Conservation (phyloP, 2,329 filamentous ascomycete genomes). For the Spiromastix sp. region DNA sequence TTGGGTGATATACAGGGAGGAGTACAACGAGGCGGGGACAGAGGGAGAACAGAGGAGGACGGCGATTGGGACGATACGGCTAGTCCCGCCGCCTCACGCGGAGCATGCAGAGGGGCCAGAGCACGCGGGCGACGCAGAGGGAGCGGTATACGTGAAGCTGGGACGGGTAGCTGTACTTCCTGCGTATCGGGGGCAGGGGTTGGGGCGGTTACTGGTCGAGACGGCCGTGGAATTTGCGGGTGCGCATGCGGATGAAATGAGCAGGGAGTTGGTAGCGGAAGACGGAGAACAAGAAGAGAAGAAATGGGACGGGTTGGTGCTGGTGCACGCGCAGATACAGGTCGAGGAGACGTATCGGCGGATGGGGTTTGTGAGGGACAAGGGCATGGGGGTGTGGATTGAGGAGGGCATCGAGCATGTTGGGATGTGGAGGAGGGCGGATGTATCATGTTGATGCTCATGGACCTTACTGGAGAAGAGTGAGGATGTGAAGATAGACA, state of each 20-base stretch:
- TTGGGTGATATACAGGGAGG: constrained; percentile 83
- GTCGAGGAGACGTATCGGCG: constrained; percentile 56
- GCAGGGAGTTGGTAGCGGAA: constrained; percentile 26
- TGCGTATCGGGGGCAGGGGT: constrained; percentile 52
- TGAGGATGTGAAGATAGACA: too few species aligned
- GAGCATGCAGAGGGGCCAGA: constrained; percentile 13
- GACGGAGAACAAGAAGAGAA: constrained; percentile 29
- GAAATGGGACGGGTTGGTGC: constrained; percentile 62
- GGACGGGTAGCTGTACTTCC: constrained; percentile 63
- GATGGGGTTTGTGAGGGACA: constrained; percentile 65
- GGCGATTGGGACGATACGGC: constrained; percentile 65
- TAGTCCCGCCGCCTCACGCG: constrained; percentile 56
- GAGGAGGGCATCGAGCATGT: constrained; percentile 81
- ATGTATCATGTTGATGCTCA: constrained; percentile 5
- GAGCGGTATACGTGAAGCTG: constrained; percentile 72
- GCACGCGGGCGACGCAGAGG: constrained; percentile 23
- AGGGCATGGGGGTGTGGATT: constrained; percentile 63
- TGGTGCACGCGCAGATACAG: constrained; percentile 66
- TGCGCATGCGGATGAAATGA: constrained; percentile 44
- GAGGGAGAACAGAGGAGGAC: constrained; percentile 26
- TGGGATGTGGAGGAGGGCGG: constrained; percentile 62
- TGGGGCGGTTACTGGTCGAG: constrained; percentile 53
- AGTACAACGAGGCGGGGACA: constrained; percentile 23
- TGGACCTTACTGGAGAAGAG: neutral
- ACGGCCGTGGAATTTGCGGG: constrained; percentile 58